Evolutionary conservation across 495 filamentous ascomycete species (phyloP).

Genomic region (Lasiosphaeria ovina): DNA sequence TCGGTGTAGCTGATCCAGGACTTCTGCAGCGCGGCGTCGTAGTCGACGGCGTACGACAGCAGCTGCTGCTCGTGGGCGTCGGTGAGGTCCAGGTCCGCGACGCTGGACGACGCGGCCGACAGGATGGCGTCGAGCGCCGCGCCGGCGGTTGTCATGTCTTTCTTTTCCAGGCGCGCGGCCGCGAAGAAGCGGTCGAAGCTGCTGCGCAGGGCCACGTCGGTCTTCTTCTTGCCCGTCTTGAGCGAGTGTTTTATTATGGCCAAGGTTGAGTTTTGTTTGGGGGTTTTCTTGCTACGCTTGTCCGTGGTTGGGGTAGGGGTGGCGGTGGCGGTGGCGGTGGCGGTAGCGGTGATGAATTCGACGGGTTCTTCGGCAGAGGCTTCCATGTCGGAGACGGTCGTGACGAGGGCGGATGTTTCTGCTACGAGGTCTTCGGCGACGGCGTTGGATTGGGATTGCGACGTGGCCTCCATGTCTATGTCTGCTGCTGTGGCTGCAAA

Average conservation of each 20-base stretch:
- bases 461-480: background rate
- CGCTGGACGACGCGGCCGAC: background rate
- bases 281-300: no score
- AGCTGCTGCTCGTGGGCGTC: background rate
- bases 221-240: background rate
- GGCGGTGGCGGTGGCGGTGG: no score
- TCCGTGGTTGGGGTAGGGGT: no score
- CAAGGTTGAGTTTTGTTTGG: background rate
- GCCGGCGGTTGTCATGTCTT: background rate
- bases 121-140: background rate
- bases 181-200: background rate
- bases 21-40: background rate
- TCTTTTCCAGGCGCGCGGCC: background rate
- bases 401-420: no score
- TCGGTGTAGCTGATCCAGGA: background rate
- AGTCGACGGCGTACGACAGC: background rate
- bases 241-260: background rate
- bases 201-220: background rate
- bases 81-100: background rate
- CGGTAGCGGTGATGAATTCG: no score
- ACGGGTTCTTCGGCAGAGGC: no score
- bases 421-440: no score
- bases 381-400: no score
- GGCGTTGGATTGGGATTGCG: background rate
- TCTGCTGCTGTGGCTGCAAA: background rate